Evolutionary conservation across 805 yeast genomes (phyloP).

Genomic region (Hemisphaericaspora nanyangensis): DNA sequence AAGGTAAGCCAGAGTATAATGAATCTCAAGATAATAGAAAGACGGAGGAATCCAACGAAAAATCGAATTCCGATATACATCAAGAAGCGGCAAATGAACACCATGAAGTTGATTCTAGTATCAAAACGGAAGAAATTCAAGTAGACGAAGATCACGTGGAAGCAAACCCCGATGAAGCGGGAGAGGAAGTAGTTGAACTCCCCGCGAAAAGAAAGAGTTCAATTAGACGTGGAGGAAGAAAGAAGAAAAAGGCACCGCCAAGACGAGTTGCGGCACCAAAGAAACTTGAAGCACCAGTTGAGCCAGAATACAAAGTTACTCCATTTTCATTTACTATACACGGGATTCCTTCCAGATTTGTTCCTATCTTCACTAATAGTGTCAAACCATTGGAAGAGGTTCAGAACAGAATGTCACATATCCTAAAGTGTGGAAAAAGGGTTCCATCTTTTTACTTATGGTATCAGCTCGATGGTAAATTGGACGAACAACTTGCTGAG

Average conservation of each 20-base stretch:
- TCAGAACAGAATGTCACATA: conserved; percentile 55
- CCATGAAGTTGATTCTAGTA: conserved; percentile 8
- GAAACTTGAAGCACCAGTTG: conserved; percentile 28
- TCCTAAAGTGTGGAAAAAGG: conserved; percentile 57
- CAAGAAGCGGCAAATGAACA: conserved; percentile 7
- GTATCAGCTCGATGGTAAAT: conserved; percentile 78
- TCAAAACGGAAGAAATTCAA: conserved; percentile 2
- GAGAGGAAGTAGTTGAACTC: not conserved
- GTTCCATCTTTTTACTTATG: conserved; percentile 64
- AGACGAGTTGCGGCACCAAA: conserved; percentile 14
- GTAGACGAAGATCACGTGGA: conserved; percentile 6
- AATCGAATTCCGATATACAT: conserved; percentile 4
- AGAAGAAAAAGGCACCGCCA: conserved; percentile 13
- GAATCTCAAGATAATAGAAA: conserved; percentile 1
- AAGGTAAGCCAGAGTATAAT: conserved; percentile 5
- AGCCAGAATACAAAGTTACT: conserved; percentile 49
- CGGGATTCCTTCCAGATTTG: conserved; percentile 62
- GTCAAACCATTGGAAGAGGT: conserved; percentile 57
- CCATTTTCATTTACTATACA: conserved; percentile 63
- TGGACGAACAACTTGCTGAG: conserved; percentile 66
- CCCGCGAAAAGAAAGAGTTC: conserved; percentile 17
- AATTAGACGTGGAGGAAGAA: conserved; percentile 11
- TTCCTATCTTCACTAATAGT: conserved; percentile 64
- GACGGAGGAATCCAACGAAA: not conserved
- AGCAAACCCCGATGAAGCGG: conserved; percentile 6